A percentile compares a stretch with the other conserved stretches of the same genome.
Conservation (phyloP, 257 asterid species). For the Salvia hispanica region DNA sequence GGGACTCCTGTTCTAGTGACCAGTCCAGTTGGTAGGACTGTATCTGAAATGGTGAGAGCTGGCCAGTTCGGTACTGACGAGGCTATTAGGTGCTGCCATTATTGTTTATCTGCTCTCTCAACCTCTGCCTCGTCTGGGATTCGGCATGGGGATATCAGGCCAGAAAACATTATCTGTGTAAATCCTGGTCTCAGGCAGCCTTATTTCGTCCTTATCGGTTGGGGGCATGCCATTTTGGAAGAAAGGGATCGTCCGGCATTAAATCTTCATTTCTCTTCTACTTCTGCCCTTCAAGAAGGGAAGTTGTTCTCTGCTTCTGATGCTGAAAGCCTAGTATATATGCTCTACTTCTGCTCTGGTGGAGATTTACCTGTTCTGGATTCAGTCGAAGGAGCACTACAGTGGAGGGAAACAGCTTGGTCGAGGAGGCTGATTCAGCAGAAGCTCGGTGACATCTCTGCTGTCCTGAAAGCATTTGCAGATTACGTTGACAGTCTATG, state of each 20-base stretch:
- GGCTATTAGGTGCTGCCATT: conserved; percentile 91
- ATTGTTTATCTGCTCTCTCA: conserved; percentile 84
- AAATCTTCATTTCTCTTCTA: conserved; percentile 92
- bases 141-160: conserved; percentile 92
- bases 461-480: conserved; percentile 94
- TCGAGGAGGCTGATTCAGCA: conserved; percentile 95
- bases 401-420: conserved; percentile 97
- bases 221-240: conserved; percentile 98
- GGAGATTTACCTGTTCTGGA: conserved; percentile 81
- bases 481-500: conserved; percentile 98
- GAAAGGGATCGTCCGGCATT: conserved; percentile 91
- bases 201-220: conserved; percentile 73
- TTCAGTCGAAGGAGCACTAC: conserved; percentile 93
- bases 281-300: conserved; percentile 96
- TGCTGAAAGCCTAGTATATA: conserved; percentile 89
- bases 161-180: conserved; percentile 76
- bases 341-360: conserved; percentile 76
- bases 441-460: conserved; percentile 90
- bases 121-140: conserved; percentile 71
- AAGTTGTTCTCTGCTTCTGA: conserved; percentile 92
- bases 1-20: conserved; percentile 83
- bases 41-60: conserved; percentile 71
- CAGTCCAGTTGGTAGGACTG: conserved; percentile 76
- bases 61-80: conserved; percentile 68
- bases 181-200: conserved; percentile 54